Base-by-base conservation (phyloP, 1,284 basidiomycete genomes). In the Sanghuangporus weigelae region DNA sequence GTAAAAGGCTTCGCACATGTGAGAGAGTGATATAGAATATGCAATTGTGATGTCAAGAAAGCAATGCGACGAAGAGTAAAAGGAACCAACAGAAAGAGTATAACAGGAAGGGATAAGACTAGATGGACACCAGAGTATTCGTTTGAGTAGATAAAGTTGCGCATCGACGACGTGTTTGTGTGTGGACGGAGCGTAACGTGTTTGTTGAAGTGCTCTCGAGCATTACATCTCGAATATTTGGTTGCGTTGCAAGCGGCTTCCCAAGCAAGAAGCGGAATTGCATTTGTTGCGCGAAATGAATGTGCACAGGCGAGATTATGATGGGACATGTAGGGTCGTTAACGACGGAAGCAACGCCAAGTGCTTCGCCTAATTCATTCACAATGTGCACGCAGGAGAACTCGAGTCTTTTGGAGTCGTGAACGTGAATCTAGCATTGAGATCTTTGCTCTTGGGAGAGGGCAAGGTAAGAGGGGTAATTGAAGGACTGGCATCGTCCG, bases 341-440 rank as follows among this genome's bases (percentile, higher is more conserved):
- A 54, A 57, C 39, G 55, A 46, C 38, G 19, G 38, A 42, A 36
- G 39, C 55, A 57, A 36, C 53, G 36, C 53, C 53, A 31, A 38
- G 31, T 11, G 49, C 39, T 48, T 56, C 39, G 49, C 23, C 36
- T n/a, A 12, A 46, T 26, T 63, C 26, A 65, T n/a, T 62, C 40
- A 46, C 31, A 62, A 16, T 40, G 31, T 42, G 26, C 53, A 39
- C 23, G 21, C 23, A 26, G 62, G 62, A 40, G 65, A 66, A n/a
- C 50, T 42, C 16, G 21, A 46, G 26, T 31, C 26, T 19, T 56
- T 63, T 7, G 65, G 61, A 11, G 57, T 66, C 6, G 83, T 81
- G 76, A 91, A 91, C 4, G 89, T 91, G 71, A 91, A 91, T 1
- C 85, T 78, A n/a, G 86, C 79, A 71, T 87, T 89, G 63, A 86